These are phyloP conservation scores for Dinochytrium kinnereticum DNA, from an alignment of 371 early-diverging fungal species.

Conservation along the genomic window DNA sequence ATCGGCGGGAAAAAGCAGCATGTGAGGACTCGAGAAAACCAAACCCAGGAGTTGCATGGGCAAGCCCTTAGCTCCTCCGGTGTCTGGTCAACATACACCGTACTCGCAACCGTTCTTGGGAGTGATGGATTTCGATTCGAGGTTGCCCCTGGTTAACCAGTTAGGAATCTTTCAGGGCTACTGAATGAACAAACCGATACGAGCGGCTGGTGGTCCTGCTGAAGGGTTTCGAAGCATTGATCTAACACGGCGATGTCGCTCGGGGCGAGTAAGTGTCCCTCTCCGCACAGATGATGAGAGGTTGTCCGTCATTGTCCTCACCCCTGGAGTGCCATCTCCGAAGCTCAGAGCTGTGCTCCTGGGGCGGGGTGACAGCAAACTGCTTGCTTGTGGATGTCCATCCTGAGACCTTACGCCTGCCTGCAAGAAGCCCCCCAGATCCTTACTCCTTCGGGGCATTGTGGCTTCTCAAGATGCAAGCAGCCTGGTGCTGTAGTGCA, in stretches of 20 bases:
- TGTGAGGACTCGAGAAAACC: constrained; percentile 18
- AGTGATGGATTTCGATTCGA: constrained; percentile 2
- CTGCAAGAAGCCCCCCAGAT: no score
- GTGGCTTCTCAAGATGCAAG: no score
- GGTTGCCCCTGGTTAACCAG: constrained; percentile 7
- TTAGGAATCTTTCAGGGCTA: not conserved
- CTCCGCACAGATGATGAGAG: not conserved
- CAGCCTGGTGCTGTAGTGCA: no score
- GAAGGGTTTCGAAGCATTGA: constrained; percentile 11
- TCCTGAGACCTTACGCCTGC: no score
- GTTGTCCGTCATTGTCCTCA: not conserved
- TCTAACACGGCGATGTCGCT: not conserved
- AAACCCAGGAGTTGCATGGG: not conserved
- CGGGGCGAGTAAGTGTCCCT: constrained; percentile 1
- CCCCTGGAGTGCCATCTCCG: not conserved
- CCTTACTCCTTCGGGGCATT: no score
- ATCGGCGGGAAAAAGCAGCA: constrained; percentile 19
- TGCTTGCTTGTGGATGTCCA: not conserved
- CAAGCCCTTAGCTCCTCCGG: not conserved
- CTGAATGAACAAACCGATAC: no score
- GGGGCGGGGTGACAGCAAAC: no score
- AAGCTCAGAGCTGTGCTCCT: not conserved
- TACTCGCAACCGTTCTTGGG: not conserved
- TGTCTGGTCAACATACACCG: not conserved
- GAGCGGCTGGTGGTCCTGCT: constrained; percentile 9